Percentiles rank a stretch among this genome's conserved stretches.
Evolutionary conservation across 352 stramenopile species (phyloP).

Genomic region (Pythium dissotocum): DNA sequence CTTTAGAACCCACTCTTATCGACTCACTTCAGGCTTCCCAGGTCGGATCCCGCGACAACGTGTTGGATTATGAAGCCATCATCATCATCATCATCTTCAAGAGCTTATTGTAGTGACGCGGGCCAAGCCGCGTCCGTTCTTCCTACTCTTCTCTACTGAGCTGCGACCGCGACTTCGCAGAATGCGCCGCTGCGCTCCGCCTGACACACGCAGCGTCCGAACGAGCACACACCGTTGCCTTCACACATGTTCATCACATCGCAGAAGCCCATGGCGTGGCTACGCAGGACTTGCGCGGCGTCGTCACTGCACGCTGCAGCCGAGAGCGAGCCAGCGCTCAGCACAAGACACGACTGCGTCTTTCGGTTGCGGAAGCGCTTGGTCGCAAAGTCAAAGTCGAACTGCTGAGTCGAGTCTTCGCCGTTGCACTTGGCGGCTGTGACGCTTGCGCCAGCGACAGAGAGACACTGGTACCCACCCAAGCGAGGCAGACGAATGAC

Average conservation of each 20-base stretch:
- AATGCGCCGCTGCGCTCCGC: background rate
- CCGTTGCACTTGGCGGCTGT: background rate
- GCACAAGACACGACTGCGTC: conserved; percentile 1
- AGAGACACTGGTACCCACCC: conserved; percentile 3
- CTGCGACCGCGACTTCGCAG: conserved; percentile 1
- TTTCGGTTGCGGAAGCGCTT: conserved; percentile 11
- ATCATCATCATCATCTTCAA: too few relatives aligned
- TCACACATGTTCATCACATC: conserved; percentile 14
- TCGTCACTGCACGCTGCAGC: background rate
- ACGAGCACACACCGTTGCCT: conserved; percentile 3
- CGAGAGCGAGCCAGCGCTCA: background rate
- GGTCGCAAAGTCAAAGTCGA: conserved; percentile 4
- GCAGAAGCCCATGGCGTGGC: conserved; percentile 7
- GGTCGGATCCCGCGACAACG: too few relatives aligned
- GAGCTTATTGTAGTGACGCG: too few relatives aligned
- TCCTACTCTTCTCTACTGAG: too few relatives aligned
- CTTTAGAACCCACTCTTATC: too few relatives aligned
- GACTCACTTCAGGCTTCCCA: too few relatives aligned
- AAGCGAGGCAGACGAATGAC: conserved; percentile 1
- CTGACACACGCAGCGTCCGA: conserved; percentile 7
- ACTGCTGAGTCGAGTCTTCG: background rate
- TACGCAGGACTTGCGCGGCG: background rate
- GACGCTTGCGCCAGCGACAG: background rate
- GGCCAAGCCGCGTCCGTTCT: background rate
- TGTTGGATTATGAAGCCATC: too few relatives aligned